phyloP scores from a whole-genome alignment of 192 early-diverging fungal genomes.

The Podila epigama region DNA sequence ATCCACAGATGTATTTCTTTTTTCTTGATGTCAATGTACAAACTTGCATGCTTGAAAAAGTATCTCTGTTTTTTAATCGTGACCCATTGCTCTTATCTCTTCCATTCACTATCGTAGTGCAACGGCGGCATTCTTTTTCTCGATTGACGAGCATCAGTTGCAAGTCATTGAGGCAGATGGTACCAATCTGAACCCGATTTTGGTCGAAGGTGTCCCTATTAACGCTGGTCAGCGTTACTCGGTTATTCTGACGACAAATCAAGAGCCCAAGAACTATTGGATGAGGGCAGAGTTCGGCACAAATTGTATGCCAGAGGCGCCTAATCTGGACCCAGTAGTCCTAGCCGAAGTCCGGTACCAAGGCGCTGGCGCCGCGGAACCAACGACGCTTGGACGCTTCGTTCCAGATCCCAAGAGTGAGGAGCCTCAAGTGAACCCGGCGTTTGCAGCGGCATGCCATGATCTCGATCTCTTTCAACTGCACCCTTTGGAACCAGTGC shows the following conservation, averaged over 20 bases:
- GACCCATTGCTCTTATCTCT: too few relatives aligned
- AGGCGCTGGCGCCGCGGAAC: conserved; percentile 36
- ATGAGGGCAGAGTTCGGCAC: conserved; percentile 53
- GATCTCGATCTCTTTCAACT: conserved; percentile 34
- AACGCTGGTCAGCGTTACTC: conserved; percentile 59
- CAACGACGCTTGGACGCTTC: conserved; percentile 26
- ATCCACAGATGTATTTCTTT: not conserved
- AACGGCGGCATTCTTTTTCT: conserved; percentile 68
- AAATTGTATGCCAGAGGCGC: conserved; percentile 29
- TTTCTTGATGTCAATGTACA: not conserved
- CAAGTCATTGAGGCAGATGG: conserved; percentile 80
- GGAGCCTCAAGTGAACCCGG: conserved; percentile 9
- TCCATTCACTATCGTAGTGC: conserved; percentile 47
- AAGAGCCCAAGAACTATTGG: conserved; percentile 53
- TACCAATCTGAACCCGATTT: conserved; percentile 30
- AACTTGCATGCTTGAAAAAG: not conserved
- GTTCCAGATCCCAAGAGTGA: conserved; percentile 11
- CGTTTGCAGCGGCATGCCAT: conserved; percentile 29
- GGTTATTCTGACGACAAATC: conserved; percentile 55
- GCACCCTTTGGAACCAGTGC: conserved; percentile 22
- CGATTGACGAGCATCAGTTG: conserved; percentile 73
- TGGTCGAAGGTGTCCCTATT: conserved; percentile 51
- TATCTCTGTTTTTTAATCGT: not conserved
- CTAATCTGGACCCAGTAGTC: conserved; percentile 37
- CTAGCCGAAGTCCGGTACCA: conserved; percentile 53